Percentiles rank a stretch among this genome's conserved stretches.
These are phyloP conservation scores for Heracleum sosnowskyi DNA, from an alignment of 129 eudicot species.

Conservation along the genomic window DNA sequence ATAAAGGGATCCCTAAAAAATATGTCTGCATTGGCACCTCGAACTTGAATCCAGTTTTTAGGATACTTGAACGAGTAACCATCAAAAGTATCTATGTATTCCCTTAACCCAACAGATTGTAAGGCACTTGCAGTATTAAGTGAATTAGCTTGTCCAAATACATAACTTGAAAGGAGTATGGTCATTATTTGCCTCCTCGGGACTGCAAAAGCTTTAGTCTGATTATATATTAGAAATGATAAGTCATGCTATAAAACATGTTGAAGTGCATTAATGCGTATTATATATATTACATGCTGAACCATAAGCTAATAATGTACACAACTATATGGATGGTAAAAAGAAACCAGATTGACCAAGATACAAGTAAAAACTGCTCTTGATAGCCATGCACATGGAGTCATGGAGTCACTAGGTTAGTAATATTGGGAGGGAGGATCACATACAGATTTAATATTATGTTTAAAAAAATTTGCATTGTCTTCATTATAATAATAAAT, in stretches of 20 bases:
- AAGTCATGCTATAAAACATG: background rate
- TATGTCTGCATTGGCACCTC: conserved; percentile 94
- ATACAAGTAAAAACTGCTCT: no score
- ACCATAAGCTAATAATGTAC: background rate
- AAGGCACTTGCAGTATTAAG: conserved; percentile 36
- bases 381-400: no score
- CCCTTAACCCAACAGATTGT: conserved; percentile 58
- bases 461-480: background rate
- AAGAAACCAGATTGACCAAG: background rate
- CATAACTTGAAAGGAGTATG: conserved; percentile 44
- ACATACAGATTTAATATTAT: no score
- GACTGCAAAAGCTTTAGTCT: conserved; percentile 90
- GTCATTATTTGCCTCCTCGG: conserved; percentile 60
- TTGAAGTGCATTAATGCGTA: background rate
- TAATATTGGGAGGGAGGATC: no score
- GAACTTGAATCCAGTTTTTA: conserved; percentile 87
- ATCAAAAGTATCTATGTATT: conserved; percentile 79
- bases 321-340: no score
- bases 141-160: conserved; percentile 31
- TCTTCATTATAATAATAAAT: background rate
- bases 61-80: conserved; percentile 87
- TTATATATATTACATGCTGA: background rate
- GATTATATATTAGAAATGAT: conserved; percentile 62
- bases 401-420: no score
- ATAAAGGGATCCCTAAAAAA: conserved; percentile 93